Evolutionary conservation across 140 eudicot genomes (phyloP).

Genomic region (Erigeron philadelphicus): DNA sequence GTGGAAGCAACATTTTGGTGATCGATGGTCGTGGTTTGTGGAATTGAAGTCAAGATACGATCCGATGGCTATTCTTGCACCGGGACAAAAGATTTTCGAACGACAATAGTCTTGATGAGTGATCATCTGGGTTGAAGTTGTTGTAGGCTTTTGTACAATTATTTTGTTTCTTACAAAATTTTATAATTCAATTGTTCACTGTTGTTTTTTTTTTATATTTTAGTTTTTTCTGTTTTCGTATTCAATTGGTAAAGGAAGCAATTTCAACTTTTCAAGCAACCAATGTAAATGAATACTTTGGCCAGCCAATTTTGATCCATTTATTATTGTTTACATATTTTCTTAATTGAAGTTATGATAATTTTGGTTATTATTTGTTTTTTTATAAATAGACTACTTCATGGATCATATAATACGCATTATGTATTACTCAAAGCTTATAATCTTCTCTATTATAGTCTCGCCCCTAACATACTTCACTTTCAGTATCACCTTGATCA

Average conservation of each 20-base stretch:
- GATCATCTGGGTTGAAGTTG: constrained; percentile 22
- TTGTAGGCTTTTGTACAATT: constrained; percentile 38
- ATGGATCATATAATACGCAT: too few species aligned
- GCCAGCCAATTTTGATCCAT: constrained; percentile 35
- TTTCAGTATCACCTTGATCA: too few species aligned
- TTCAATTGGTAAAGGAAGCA: constrained; percentile 25
- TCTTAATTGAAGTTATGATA: background rate
- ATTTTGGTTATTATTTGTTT: background rate
- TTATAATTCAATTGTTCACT: constrained; percentile 21
- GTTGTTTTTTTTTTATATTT: constrained; percentile 1
- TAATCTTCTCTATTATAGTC: too few species aligned
- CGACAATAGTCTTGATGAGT: constrained; percentile 35
- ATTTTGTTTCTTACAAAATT: constrained; percentile 38
- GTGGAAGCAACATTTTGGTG: constrained; percentile 82
- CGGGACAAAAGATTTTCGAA: constrained; percentile 84
- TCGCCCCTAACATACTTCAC: too few species aligned
- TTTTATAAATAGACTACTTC: too few species aligned
- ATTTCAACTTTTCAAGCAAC: constrained; percentile 22
- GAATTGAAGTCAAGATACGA: constrained; percentile 65
- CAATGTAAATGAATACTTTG: constrained; percentile 38
- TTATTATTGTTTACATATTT: constrained; percentile 23
- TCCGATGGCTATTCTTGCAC: constrained; percentile 89
- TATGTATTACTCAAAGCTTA: too few species aligned
- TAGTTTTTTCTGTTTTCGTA: constrained; percentile 4
- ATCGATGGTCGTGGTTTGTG: constrained; percentile 64